These are phyloP conservation scores for Tanacetum coccineum DNA, from an alignment of 129 eudicot genomes.

Conservation along the genomic window DNA sequence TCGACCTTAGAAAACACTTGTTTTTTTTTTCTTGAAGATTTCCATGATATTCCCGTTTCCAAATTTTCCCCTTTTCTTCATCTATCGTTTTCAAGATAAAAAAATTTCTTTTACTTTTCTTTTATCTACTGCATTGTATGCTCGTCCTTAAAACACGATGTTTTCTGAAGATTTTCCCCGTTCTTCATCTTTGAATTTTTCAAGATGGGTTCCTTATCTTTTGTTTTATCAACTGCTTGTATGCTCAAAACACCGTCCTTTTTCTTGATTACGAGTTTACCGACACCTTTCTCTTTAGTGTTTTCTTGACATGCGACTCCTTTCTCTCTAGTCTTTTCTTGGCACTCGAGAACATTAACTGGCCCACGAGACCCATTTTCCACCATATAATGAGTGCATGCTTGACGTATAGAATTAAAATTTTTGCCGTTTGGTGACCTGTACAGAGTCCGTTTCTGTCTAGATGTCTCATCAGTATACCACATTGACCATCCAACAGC, in stretches of 20 bases:
- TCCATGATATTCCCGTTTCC: conserved; percentile 19
- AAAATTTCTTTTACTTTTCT: conserved; percentile 18
- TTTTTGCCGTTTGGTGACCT: conserved; percentile 44
- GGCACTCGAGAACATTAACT: conserved; percentile 4
- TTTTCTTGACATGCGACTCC: conserved; percentile 3
- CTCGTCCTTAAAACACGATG: conserved; percentile 53
- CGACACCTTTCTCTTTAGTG: conserved; percentile 24
- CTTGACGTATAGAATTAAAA: conserved; percentile 36
- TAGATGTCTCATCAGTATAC: background rate
- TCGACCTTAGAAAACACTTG: conserved; percentile 54
- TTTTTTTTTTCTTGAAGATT: conserved; percentile 24
- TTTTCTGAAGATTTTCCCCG: conserved; percentile 12
- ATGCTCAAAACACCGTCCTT: conserved; percentile 28
- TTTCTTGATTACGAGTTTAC: conserved; percentile 35
- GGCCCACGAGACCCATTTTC: conserved; percentile 16
- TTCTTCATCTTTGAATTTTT: conserved; percentile 21
- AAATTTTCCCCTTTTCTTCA: conserved; percentile 19
- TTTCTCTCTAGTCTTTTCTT: background rate
- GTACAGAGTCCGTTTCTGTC: conserved; percentile 29
- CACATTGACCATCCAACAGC: conserved; percentile 56
- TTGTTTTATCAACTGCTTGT: conserved; percentile 10
- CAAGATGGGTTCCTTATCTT: conserved; percentile 17
- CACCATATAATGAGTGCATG: conserved; percentile 34
- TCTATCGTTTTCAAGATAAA: conserved; percentile 16
- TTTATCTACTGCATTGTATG: conserved; percentile 22